Conservation (phyloP, 345 rosid species). For the Garcia nutans region DNA sequence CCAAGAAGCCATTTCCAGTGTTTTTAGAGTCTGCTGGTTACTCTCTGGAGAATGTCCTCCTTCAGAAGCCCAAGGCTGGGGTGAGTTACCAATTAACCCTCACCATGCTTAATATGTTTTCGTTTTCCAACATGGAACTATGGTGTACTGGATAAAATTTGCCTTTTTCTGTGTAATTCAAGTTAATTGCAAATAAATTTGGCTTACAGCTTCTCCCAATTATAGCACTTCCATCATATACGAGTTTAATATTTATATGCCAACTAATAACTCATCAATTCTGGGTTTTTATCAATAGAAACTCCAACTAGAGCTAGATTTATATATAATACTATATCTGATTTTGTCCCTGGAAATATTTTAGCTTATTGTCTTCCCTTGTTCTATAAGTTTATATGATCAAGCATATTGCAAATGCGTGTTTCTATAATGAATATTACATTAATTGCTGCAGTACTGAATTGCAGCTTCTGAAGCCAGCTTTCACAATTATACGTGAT, state of each 20-base stretch:
- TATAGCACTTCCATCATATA: background rate
- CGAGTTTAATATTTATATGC: background rate
- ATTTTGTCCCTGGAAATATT: background rate
- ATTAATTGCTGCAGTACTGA: slow-evolving; percentile 4
- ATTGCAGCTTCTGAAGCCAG: slow-evolving; percentile 91
- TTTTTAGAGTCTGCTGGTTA: slow-evolving; percentile 79
- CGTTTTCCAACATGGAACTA: background rate
- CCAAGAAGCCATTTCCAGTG: slow-evolving; percentile 86
- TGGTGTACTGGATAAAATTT: background rate
- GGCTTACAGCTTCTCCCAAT: background rate
- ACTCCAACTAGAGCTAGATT: background rate
- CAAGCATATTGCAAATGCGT: background rate
- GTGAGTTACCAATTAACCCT: slow-evolving; percentile 40
- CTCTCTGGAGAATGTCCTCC: slow-evolving; percentile 73
- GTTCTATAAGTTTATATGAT: background rate
- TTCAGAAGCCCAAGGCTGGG: slow-evolving; percentile 97
- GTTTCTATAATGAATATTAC: slow-evolving; percentile 1
- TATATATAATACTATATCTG: background rate
- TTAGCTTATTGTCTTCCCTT: background rate
- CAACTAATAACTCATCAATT: background rate
- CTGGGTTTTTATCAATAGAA: background rate
- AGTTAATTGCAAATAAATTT: background rate
- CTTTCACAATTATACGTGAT: slow-evolving; percentile 85
- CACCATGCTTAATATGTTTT: background rate
- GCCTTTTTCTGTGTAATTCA: too few species aligned